Evolutionary conservation across 2,329 filamentous ascomycete species (phyloP), one percentile per base, ranked within the genome.

Genomic region (Pyrenophora seminiperda): DNA sequence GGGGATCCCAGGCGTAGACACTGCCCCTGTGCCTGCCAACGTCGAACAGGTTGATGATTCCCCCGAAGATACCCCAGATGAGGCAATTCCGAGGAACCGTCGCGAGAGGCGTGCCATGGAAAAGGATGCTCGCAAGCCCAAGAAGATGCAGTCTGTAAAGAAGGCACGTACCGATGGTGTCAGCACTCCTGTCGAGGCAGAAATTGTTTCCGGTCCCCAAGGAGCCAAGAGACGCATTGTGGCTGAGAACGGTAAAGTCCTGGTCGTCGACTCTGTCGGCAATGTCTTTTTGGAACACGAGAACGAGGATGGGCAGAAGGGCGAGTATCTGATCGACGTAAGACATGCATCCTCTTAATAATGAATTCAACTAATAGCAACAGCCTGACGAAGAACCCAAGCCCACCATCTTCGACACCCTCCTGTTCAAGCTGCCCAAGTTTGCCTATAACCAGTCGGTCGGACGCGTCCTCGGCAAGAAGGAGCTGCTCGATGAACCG

Each of bases 211-310:
- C 45, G 84, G 85, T 9, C 84, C 90, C 1, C 83, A 86, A 30
- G 91, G 92, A 15, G 81, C 88, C 27, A 90, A 90, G 76, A 96
- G 93, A 81, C 83, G 90, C 29, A 90, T 97, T 13, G 84, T 92
- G 19, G 93, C 92, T 2, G 89, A 96, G 79, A 99, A 99, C 65
- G 94, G 94, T 61, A 99, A 97, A 79, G 81, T 96, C 1, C 79
- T 99, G 30, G 87, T 99, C 47, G 94, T 99, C 3, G 93, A 99
- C 74, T 90, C 90, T 0, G 79, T 88, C 7, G 94, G 94, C 20
- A 91, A 97, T 63, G 94, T 99, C 10, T 99, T 90, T 69, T 80
- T 99, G n/a, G 92, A 97, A 74, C 90, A 96, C 68, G 83, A 90
- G 64, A 90, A 91, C 42, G 91, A 92, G 61, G 90, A 97, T 18